A percentile compares a stretch with the other conserved stretches of the same genome.
Evolutionary conservation across 2,329 filamentous ascomycete species (phyloP).

Genomic region (Chrysosporium keratinophilum): DNA sequence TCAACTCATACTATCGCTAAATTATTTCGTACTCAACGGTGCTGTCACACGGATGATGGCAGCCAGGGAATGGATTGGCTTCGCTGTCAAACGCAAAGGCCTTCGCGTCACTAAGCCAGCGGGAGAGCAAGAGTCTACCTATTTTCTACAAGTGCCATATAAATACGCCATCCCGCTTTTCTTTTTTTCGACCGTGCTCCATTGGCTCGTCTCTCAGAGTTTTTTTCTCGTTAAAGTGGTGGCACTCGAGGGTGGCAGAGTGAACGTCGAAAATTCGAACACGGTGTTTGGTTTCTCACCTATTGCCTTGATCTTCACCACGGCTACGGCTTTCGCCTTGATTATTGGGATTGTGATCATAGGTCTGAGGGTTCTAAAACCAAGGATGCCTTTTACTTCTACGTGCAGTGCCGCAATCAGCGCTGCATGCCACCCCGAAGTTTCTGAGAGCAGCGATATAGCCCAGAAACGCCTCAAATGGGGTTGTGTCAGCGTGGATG

Average conservation of each 20-base stretch:
- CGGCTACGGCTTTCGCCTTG: not conserved
- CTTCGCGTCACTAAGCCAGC: conserved; percentile 33
- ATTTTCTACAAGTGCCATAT: conserved; percentile 39
- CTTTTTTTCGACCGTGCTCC: conserved; percentile 29
- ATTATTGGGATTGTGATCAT: conserved; percentile 4
- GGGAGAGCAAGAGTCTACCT: conserved; percentile 35
- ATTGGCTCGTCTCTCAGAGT: conserved; percentile 43
- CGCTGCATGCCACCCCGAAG: conserved; percentile 27
- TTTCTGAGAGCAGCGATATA: conserved; percentile 18
- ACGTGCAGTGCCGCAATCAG: conserved; percentile 29
- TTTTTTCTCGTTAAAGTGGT: conserved; percentile 36
- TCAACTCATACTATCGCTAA: conserved; percentile 27
- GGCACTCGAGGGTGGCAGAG: conserved; percentile 13
- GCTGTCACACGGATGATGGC: conserved; percentile 39
- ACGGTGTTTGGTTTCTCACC: conserved; percentile 19
- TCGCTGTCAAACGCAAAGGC: conserved; percentile 30
- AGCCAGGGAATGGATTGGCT: conserved; percentile 40
- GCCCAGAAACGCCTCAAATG: conserved; percentile 19
- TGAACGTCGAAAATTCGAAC: conserved; percentile 7
- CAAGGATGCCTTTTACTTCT: conserved; percentile 23
- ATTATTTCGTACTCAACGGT: conserved; percentile 30
- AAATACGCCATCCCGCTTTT: conserved; percentile 37
- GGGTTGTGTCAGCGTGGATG: conserved; percentile 17
- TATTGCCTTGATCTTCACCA: conserved; percentile 18
- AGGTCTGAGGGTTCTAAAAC: conserved; percentile 16